Conservation (phyloP, 2,329 filamentous ascomycete genomes). For the Teratosphaeria destructans region DNA sequence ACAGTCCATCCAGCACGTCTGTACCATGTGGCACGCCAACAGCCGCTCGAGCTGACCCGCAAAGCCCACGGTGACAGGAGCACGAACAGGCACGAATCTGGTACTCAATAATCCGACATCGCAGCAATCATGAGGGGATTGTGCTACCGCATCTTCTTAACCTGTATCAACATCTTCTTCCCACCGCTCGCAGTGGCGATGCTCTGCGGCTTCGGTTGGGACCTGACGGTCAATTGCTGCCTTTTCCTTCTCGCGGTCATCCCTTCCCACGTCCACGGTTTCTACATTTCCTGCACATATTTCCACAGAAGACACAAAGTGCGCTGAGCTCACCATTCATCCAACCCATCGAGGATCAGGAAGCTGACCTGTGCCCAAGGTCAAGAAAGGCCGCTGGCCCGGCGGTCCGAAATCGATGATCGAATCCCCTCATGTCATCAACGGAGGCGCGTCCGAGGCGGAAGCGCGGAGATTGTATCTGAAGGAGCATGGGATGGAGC, state of each 20-base stretch:
- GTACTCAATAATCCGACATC: not conserved
- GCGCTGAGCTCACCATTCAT: not conserved
- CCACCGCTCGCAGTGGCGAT: slow-evolving; percentile 29
- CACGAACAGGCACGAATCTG: not conserved
- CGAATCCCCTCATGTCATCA: slow-evolving; percentile 26
- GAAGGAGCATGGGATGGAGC: slow-evolving; percentile 7
- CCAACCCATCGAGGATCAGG: not conserved
- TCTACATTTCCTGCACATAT: slow-evolving; percentile 31
- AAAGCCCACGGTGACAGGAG: not conserved
- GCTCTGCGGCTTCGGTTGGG: slow-evolving; percentile 26
- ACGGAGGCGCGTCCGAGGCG: slow-evolving; percentile 26
- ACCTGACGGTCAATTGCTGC: slow-evolving; percentile 28
- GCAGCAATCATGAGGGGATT: slow-evolving; percentile 7
- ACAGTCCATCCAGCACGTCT: not conserved
- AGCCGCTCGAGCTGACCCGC: not conserved
- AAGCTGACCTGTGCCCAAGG: slow-evolving; percentile 10
- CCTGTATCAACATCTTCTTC: slow-evolving; percentile 31
- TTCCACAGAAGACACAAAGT: slow-evolving; percentile 29
- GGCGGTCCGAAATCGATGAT: slow-evolving; percentile 27
- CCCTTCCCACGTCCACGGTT: slow-evolving; percentile 31
- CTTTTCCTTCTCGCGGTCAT: slow-evolving; percentile 32
- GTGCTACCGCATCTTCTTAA: slow-evolving; percentile 26
- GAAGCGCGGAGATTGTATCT: slow-evolving; percentile 23
- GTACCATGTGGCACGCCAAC: not conserved
- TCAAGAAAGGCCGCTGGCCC: slow-evolving; percentile 28